Evolutionary conservation across 1,284 basidiomycete genomes (phyloP).

Genomic region (Boletus albobrunnescens): DNA sequence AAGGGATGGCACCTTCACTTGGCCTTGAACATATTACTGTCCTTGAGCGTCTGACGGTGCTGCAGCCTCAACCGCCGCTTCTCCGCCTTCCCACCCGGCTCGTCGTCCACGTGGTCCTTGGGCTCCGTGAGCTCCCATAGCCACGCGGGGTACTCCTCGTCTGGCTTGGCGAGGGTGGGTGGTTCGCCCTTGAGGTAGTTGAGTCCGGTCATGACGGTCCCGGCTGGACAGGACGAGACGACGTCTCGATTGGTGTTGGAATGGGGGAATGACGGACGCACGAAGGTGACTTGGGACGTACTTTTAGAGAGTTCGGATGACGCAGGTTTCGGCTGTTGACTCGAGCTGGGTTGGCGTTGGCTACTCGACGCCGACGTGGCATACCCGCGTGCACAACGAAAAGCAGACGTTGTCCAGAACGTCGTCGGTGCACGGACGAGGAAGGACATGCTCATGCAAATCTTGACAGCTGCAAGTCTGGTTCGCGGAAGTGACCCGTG

Average conservation of each 20-base stretch:
- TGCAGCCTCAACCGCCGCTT: slow-evolving; percentile 55
- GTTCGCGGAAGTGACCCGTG: no score
- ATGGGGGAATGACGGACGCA: not conserved
- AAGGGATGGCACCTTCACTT: no score
- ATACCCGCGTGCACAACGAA: slow-evolving; percentile 13
- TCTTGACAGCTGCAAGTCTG: no score
- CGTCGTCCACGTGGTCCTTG: slow-evolving; percentile 59
- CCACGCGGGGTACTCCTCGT: slow-evolving; percentile 88
- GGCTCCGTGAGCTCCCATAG: slow-evolving; percentile 75
- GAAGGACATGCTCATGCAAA: slow-evolving; percentile 30
- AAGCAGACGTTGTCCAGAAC: slow-evolving; percentile 6
- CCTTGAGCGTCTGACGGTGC: slow-evolving; percentile 65
- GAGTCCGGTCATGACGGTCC: slow-evolving; percentile 72
- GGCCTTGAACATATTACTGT: slow-evolving; percentile 74
- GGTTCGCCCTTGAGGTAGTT: slow-evolving; percentile 82
- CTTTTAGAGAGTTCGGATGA: slow-evolving; percentile 23
- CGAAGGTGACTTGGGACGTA: slow-evolving; percentile 9
- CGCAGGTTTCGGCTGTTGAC: slow-evolving; percentile 6
- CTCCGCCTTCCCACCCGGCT: slow-evolving; percentile 66
- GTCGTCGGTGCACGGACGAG: slow-evolving; percentile 13
- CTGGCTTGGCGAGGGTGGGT: slow-evolving; percentile 74
- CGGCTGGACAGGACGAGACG: slow-evolving; percentile 59
- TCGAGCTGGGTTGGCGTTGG: not conserved
- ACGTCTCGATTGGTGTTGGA: slow-evolving; percentile 15
- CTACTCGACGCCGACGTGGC: slow-evolving; percentile 9